Conservation (phyloP, 352 stramenopile genomes). For the Pythium pyrilobum region DNA sequence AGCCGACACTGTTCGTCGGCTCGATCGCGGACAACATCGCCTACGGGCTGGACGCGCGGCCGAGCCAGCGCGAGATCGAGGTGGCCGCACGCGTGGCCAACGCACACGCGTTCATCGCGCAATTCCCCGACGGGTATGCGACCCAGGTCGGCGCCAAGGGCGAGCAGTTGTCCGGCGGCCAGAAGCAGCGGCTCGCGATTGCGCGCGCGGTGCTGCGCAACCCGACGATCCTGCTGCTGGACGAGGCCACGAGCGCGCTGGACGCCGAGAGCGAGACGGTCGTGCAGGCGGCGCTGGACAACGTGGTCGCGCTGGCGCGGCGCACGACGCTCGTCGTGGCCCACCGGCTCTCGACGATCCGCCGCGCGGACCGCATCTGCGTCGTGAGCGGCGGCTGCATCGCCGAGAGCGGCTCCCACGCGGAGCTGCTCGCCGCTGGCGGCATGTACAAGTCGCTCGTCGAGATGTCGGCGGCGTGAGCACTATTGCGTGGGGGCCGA, state of each 20-base stretch:
- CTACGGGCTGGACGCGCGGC: background rate
- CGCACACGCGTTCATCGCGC: conserved; percentile 5
- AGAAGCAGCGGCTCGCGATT: conserved; percentile 15
- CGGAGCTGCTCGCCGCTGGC: background rate
- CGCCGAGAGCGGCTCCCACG: conserved; percentile 15
- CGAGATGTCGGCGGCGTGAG: background rate
- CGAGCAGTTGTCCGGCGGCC: conserved; percentile 22
- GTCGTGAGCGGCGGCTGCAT: conserved; percentile 9
- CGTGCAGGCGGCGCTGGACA: conserved; percentile 34
- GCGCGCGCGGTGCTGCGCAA: conserved; percentile 34
- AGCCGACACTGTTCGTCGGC: conserved; percentile 3
- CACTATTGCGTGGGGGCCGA: too few species aligned
- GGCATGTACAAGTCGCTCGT: conserved; percentile 17
- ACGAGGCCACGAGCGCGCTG: conserved; percentile 46
- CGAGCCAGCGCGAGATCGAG: background rate
- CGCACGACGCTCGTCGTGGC: conserved; percentile 86
- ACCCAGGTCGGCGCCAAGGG: conserved; percentile 4
- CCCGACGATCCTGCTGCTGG: conserved; percentile 35
- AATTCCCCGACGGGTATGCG: conserved; percentile 8
- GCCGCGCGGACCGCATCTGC: conserved; percentile 10
- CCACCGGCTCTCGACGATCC: conserved; percentile 83
- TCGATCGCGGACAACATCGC: conserved; percentile 5
- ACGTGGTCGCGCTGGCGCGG: conserved; percentile 21
- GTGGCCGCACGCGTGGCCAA: background rate
- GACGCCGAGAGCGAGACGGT: conserved; percentile 35